Percentiles rank a stretch among this genome's conserved stretches.
phyloP scores from a whole-genome alignment of 257 asterid species.

The Haberlea rhodopensis region DNA sequence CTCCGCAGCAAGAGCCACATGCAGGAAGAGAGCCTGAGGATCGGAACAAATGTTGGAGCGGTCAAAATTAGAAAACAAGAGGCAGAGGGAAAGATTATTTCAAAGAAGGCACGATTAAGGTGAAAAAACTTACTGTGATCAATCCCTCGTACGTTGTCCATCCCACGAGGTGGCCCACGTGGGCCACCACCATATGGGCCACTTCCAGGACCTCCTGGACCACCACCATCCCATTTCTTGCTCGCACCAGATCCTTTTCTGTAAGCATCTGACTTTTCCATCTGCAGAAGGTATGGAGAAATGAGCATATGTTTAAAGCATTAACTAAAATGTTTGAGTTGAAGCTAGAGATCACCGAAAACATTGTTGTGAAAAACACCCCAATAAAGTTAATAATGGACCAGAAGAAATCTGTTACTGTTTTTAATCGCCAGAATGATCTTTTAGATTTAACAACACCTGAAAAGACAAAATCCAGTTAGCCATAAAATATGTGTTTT shows the following conservation, averaged over 20 bases:
- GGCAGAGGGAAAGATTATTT: background rate
- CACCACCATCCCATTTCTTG: conserved; percentile 98
- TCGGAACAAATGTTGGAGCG: conserved; percentile 2
- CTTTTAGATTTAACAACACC: conserved; percentile 84
- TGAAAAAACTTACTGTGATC: conserved; percentile 76
- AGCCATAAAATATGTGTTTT: no score
- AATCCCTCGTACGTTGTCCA: conserved; percentile 78
- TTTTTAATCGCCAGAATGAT: conserved; percentile 78
- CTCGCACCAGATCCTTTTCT: conserved; percentile 70
- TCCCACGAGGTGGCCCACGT: conserved; percentile 86
- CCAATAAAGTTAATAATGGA: conserved; percentile 63
- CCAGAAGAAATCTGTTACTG: conserved; percentile 84
- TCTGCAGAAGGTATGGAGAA: conserved; percentile 37
- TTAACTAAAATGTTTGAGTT: background rate
- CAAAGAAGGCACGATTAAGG: background rate
- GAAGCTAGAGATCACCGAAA: conserved; percentile 60
- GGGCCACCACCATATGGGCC: conserved; percentile 95
- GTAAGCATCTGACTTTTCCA: conserved; percentile 91
- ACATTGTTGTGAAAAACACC: conserved; percentile 76
- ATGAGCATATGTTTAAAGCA: conserved; percentile 12
- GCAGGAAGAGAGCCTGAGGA: conserved; percentile 84
- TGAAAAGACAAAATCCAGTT: conserved; percentile 32
- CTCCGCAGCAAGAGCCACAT: conserved; percentile 96
- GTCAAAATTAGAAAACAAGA: background rate
- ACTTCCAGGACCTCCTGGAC: conserved; percentile 91